Base-by-base conservation (phyloP, 192 early-diverging fungal genomes). In the Jimgerdemannia lactiflua region DNA sequence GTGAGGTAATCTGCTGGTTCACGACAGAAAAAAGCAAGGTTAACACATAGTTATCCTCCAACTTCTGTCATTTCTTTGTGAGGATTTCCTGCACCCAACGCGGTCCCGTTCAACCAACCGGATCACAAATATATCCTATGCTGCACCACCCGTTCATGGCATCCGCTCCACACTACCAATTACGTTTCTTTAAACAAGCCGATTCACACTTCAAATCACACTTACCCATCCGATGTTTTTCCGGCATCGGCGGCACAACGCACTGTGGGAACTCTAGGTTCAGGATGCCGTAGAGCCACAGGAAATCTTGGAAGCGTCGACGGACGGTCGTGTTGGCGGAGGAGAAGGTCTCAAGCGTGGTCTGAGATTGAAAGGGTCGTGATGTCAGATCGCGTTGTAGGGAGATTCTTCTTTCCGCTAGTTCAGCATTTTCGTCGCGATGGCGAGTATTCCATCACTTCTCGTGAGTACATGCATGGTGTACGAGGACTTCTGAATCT, bases 251-350 rank as follows among this genome's bases (percentile, higher is more conserved):
- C 70, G 96, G 96, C 0, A 97, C 74, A 41, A 97, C 93, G 64
- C 92, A 92, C 4, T 93, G 91, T 6, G 94, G 88, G 80, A 87
- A 94, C 80, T 95, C 93, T 44, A 89, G 86, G 44, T 73, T 74
- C 63, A 99, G 86, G 65, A 89, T 88, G 69, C 87, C 84, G 76
- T 97, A 87, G 64, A 99, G 88, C 92, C 91, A 95, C 8, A 91
- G 90, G 90, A 99, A 99, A 79, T 99, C 97, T 78, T 95, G 95
- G 84, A 94, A 99, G 77, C 98, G 88, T 70, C 97, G 89, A 65
- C 96, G 89, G 4, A 98, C 89, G 42, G 90, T 86, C 39, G 90
- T 85, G 64, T 87, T 84, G 3, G 86, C 73, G 19, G 74, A 75
- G 4, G 75, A 68, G 74, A 90, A 94, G 4, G 83, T 80, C 18